Evolutionary conservation across 768 basidiomycete species (phyloP), one percentile per base, ranked within the genome.

Genomic region (Psilocybe cyanescens): DNA sequence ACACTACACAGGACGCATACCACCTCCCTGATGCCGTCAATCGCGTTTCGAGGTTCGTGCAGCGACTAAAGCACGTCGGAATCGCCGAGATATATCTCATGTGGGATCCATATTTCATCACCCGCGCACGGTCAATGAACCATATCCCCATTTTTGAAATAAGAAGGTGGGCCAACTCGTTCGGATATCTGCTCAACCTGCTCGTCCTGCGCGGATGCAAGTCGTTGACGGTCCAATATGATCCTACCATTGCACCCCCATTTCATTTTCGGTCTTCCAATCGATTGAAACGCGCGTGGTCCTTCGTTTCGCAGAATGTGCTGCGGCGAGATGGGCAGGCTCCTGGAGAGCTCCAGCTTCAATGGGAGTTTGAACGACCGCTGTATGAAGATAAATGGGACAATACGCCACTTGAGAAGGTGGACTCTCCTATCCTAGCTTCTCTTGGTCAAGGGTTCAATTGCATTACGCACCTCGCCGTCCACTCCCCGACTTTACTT

Each of bases 91-190:
- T 70, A 16, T 70, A 65, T 41, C 65, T 70, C 47, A 57, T 70
- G 14, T 68, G 67, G 65, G 67, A 70, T 45, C 62, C 65, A 16
- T 70, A 68, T 35, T 68, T 60, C 39, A 49, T 67, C 39, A 28
- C 54, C 6, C 56, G 57, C 9, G 57, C 63, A 16, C 49, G 57
- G 28, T 56, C 60, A 4, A 46, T 54, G 3, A 45, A 60, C 2
- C 44, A 59, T 9, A 56, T 65, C 11, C 65, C 67, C 8, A 35
- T 68, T 11, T 11, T 45, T 5, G 65, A 70, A 44, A 55, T 68
- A 19, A 64, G 60, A 24, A 58, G 55, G 19, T 70, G 69, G 69
- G 48, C 61, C 19, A 49, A 59, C 31, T 31, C 64, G 3, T 62
- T 70, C 12, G 57, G 60, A 7, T 47, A 50, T 28, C 49, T 70